Evolutionary conservation across 139 green algal species (phyloP).

Genomic region (Picochlorum costavermella): DNA sequence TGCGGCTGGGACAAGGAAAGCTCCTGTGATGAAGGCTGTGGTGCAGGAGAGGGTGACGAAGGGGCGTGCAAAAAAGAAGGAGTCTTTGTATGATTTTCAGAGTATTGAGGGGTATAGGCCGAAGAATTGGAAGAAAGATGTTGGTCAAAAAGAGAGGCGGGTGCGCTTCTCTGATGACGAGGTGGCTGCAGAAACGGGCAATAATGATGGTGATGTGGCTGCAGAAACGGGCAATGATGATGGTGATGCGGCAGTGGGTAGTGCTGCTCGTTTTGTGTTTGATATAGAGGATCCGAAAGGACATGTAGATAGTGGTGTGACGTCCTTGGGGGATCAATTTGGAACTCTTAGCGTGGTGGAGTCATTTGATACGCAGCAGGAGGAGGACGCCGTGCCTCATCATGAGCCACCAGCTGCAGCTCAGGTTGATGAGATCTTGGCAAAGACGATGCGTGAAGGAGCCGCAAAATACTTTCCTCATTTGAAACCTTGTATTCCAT

Average conservation of each 20-base stretch:
- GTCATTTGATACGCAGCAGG: too few species aligned
- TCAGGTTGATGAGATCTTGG: neutral
- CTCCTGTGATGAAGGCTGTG: conserved; percentile 28
- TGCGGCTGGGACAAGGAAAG: conserved; percentile 19
- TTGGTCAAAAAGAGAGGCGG: neutral
- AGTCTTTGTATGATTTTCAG: neutral
- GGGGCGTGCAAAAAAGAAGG: neutral
- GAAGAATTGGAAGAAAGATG: neutral
- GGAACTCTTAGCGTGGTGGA: neutral
- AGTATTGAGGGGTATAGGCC: conserved; percentile 29
- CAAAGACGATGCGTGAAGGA: conserved; percentile 1
- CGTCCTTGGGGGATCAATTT: conserved; percentile 3
- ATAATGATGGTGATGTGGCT: neutral
- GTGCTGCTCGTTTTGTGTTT: conserved; percentile 7
- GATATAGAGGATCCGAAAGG: conserved; percentile 12
- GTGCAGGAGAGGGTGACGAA: conserved; percentile 13
- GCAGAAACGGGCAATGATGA: neutral
- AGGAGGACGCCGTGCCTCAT: too few species aligned
- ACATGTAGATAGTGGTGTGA: neutral
- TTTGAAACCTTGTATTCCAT: conserved; percentile 12
- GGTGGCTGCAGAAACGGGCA: too few species aligned
- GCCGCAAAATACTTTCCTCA: conserved; percentile 15
- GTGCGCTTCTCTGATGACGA: neutral
- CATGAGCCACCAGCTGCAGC: too few species aligned
- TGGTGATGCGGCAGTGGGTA: neutral